Conservation (phyloP, 495 filamentous ascomycete species). For the Thozetella sp. region DNA sequence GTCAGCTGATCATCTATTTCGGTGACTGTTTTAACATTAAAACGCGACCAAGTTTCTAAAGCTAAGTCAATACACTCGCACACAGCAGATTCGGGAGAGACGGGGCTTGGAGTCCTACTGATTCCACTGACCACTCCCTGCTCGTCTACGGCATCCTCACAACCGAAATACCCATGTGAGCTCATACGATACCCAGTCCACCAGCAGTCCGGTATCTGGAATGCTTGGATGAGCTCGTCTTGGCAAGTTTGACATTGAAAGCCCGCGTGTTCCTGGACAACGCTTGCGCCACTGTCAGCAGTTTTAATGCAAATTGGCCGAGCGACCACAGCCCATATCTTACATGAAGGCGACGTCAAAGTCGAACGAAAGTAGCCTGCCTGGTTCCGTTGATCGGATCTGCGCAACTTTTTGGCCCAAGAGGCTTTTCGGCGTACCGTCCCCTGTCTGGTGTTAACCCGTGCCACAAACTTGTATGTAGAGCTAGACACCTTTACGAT, state of each 20-base stretch:
- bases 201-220: neutral
- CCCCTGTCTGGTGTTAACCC: no score
- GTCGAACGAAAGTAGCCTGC: neutral
- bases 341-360: neutral
- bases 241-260: neutral
- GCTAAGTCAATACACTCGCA: neutral
- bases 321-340: no score
- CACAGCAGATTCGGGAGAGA: slow-evolving; percentile 5
- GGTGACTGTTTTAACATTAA: neutral
- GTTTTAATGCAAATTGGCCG: neutral
- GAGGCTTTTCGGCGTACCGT: no score
- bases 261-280: neutral
- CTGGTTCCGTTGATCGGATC: neutral
- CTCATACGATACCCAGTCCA: neutral
- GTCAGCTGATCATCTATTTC: neutral
- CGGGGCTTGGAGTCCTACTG: slow-evolving; percentile 9
- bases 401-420: neutral
- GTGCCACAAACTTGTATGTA: no score
- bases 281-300: neutral
- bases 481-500: no score
- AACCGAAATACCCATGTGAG: slow-evolving; percentile 6
- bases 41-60: neutral
- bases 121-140: neutral
- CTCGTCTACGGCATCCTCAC: slow-evolving; percentile 3
- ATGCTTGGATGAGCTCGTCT: neutral